Evolutionary conservation across 148 eudicot species (phyloP).

Genomic region (Chenopodium suecicum): DNA sequence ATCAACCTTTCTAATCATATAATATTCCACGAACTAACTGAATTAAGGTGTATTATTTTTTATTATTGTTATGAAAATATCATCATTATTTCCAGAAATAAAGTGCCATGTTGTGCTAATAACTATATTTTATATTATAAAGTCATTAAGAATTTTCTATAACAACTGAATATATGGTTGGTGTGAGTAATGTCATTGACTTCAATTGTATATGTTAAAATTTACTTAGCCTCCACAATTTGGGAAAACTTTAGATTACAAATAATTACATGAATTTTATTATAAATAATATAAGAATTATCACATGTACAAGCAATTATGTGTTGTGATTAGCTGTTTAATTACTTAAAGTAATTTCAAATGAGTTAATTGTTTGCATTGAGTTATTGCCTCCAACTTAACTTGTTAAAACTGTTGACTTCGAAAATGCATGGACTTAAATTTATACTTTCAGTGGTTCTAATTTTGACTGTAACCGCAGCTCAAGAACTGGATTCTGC

Average conservation of each 20-base stretch:
- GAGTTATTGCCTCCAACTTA: not conserved
- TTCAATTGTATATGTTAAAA: not conserved
- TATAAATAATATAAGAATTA: not conserved
- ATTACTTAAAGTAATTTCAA: not conserved
- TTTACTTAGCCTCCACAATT: too few relatives aligned
- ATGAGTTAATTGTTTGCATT: not conserved
- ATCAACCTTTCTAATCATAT: slow-evolving; percentile 5
- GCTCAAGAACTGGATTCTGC: too few relatives aligned
- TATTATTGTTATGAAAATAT: not conserved
- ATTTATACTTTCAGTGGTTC: too few relatives aligned
- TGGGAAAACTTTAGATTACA: too few relatives aligned
- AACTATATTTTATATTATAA: not conserved
- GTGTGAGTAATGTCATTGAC: slow-evolving; percentile 10
- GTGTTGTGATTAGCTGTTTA: slow-evolving; percentile 2
- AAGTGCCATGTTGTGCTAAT: slow-evolving; percentile 19
- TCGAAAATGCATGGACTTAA: too few relatives aligned
- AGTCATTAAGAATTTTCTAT: not conserved
- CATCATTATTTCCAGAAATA: not conserved
- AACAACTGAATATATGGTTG: slow-evolving; percentile 18
- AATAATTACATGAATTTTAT: too few relatives aligned
- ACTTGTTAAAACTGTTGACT: too few relatives aligned
- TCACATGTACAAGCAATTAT: slow-evolving; percentile 2
- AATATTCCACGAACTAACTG: slow-evolving; percentile 8
- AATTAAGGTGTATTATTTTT: too few relatives aligned
- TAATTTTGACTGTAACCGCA: too few relatives aligned